These are phyloP conservation scores for Coffea canephora DNA, from an alignment of 257 asterid species.

Conservation along the genomic window DNA sequence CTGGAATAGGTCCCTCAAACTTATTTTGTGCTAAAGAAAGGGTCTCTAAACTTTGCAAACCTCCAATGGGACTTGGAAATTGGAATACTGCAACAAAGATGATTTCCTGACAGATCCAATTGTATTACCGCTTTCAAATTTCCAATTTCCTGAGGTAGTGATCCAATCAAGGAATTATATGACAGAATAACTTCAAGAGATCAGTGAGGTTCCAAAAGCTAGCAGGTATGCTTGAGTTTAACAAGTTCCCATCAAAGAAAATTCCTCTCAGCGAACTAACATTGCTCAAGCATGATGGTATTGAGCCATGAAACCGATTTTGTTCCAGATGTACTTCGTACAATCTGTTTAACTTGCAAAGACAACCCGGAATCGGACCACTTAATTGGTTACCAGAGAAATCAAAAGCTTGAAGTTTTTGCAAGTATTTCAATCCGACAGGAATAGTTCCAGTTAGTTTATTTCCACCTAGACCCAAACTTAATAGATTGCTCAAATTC, in stretches of 20 bases:
- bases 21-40: constrained; percentile 26
- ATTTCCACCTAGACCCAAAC: constrained; percentile 20
- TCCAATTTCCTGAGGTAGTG: constrained; percentile 19
- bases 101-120: constrained; percentile 24
- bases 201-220: constrained; percentile 23
- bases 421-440: not conserved
- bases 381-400: constrained; percentile 16
- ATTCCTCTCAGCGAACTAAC: constrained; percentile 10
- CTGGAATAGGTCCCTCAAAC: constrained; percentile 28
- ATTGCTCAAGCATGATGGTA: constrained; percentile 20
- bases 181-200: constrained; percentile 21
- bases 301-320: not conserved
- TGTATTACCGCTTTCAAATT: constrained; percentile 7
- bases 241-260: constrained; percentile 15
- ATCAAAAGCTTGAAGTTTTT: constrained; percentile 19
- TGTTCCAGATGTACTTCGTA: not conserved
- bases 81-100: constrained; percentile 7
- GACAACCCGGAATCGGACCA: constrained; percentile 23
- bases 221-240: constrained; percentile 22
- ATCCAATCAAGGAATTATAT: constrained; percentile 20
- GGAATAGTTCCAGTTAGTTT: constrained; percentile 27
- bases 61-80: constrained; percentile 20
- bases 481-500: constrained; percentile 24
- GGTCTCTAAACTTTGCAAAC: not conserved
- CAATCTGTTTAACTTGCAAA: constrained; percentile 13